A percentile compares a stretch with the other conserved stretches of the same genome.
These are phyloP conservation scores for Tylopilus sp. DNA, from an alignment of 1,284 basidiomycete species.

Conservation along the genomic window DNA sequence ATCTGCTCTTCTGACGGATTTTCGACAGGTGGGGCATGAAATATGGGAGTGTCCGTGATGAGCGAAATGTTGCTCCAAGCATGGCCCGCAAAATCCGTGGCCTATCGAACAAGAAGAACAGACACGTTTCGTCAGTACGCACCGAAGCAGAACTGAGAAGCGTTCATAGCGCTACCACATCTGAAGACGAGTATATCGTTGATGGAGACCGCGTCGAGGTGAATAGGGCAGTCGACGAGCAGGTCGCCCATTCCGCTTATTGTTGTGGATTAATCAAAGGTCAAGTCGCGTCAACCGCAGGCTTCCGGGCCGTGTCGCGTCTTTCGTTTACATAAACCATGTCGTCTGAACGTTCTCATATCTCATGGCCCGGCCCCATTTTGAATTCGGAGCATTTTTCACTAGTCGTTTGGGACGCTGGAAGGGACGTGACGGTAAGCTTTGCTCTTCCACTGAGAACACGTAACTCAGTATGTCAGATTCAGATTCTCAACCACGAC, in stretches of 20 bases:
- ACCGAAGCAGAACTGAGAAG: conserved; percentile 1
- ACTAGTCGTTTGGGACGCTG: neutral
- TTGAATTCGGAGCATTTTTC: neutral
- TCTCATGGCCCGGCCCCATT: neutral
- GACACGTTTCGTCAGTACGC: conserved; percentile 11
- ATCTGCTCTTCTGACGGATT: conserved; percentile 26
- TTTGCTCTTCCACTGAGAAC: neutral
- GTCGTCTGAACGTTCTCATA: too few species aligned
- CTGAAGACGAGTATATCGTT: conserved; percentile 30
- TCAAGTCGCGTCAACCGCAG: neutral
- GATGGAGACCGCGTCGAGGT: conserved; percentile 28
- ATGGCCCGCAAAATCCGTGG: conserved; percentile 32
- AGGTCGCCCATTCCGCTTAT: conserved; percentile 19
- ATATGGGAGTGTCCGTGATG: conserved; percentile 11
- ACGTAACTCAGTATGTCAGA: neutral
- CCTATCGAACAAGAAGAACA: conserved; percentile 21
- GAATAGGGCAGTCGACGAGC: conserved; percentile 32
- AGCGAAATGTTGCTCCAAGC: conserved; percentile 23
- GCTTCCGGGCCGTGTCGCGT: neutral
- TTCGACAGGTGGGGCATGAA: conserved; percentile 30
- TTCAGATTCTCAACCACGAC: neutral
- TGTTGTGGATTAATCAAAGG: neutral
- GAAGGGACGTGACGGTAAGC: too few species aligned
- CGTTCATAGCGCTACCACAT: conserved; percentile 24
- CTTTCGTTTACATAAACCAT: neutral